Evolutionary conservation across 148 eudicot genomes (phyloP).

Genomic region (Vaccinium macrocarpon): DNA sequence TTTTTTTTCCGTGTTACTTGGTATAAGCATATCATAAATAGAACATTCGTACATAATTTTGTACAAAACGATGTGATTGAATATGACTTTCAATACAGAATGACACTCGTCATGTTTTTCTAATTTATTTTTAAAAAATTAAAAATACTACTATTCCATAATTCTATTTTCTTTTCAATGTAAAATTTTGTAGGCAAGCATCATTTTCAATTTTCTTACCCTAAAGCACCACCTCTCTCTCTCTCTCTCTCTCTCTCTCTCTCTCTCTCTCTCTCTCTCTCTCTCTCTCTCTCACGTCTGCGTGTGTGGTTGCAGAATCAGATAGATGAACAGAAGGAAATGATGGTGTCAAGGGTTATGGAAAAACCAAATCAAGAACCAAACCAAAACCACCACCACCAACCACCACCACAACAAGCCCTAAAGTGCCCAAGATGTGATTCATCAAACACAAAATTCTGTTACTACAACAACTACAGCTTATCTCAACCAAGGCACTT

Average conservation of each 20-base stretch:
- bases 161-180: too few relatives aligned
- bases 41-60: not conserved
- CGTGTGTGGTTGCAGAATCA: conserved; percentile 22
- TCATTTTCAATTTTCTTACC: conserved; percentile 14
- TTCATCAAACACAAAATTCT: conserved; percentile 39
- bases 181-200: not conserved
- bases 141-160: too few relatives aligned
- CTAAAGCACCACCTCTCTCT: conserved; percentile 9
- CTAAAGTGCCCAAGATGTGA: conserved; percentile 60
- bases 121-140: not conserved
- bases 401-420: conserved; percentile 19
- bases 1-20: not conserved
- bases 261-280: not conserved
- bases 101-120: not conserved
- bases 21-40: too few relatives aligned
- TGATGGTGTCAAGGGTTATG: conserved; percentile 27
- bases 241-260: not conserved
- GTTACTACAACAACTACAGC: conserved; percentile 44
- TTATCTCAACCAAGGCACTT: conserved; percentile 55
- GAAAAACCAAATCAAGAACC: conserved; percentile 26
- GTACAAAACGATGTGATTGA: not conserved
- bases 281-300: not conserved
- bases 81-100: not conserved
- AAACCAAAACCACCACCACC: conserved; percentile 1
- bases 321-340: conserved; percentile 5